phyloP scores from a whole-genome alignment of 176 grass and related monocot genomes.

The Saccharum officinarum region DNA sequence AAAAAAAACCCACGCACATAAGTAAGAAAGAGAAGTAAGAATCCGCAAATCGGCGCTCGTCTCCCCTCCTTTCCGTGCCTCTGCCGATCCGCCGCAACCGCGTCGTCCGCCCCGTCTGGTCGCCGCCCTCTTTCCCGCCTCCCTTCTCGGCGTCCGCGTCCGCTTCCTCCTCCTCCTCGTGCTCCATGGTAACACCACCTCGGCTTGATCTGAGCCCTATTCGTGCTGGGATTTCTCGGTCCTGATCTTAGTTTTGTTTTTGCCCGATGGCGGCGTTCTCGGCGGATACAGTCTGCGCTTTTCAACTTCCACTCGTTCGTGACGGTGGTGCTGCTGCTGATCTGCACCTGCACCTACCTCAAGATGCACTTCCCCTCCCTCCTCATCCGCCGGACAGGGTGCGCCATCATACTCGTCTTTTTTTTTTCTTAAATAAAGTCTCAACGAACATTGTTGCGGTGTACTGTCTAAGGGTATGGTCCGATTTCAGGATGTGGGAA shows the following conservation, averaged over 20 bases:
- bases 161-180: background rate
- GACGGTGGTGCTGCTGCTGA: conserved; percentile 71
- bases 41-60: background rate
- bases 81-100: background rate
- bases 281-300: conserved; percentile 64
- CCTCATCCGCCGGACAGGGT: conserved; percentile 73
- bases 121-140: background rate
- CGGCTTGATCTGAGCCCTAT: background rate
- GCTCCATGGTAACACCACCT: conserved; percentile 14
- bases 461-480: background rate
- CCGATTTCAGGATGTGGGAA: background rate
- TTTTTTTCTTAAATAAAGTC: background rate
- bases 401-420: background rate
- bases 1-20: background rate
- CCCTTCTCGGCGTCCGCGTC: background rate
- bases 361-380: conserved; percentile 89
- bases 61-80: background rate
- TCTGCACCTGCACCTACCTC: conserved; percentile 85
- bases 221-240: background rate
- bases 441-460: background rate
- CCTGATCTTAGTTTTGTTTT: background rate
- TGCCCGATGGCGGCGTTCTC: background rate
- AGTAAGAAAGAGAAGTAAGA: background rate
- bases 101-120: background rate
- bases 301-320: conserved; percentile 93